Evolutionary conservation across 129 eudicot species (phyloP).

Genomic region (Flaveria linearis): DNA sequence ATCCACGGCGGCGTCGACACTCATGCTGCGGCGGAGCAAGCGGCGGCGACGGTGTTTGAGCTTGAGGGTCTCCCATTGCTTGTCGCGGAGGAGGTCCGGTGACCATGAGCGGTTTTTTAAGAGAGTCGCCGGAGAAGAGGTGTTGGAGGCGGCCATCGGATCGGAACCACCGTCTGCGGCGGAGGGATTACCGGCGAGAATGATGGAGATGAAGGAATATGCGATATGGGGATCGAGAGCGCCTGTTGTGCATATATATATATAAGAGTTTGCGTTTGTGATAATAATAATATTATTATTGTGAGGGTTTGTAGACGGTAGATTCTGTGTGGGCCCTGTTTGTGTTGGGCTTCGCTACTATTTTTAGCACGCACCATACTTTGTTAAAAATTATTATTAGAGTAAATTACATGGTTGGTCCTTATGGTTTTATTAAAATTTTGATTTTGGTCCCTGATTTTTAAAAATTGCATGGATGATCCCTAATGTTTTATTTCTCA

Average conservation of each 20-base stretch:
- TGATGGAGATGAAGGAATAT: neutral
- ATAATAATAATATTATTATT: too few relatives aligned
- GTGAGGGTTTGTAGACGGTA: neutral
- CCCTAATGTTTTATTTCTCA: too few relatives aligned
- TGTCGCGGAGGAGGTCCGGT: constrained; percentile 40
- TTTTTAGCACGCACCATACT: neutral
- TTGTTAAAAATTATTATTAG: neutral
- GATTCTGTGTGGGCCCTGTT: constrained; percentile 17
- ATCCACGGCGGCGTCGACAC: constrained; percentile 29
- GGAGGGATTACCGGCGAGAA: neutral
- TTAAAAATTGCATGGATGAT: too few relatives aligned
- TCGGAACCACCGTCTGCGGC: constrained; percentile 25
- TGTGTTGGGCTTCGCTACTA: neutral
- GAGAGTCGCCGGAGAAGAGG: neutral
- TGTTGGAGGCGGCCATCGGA: constrained; percentile 20
- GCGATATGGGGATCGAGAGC: neutral
- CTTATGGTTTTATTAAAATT: too few relatives aligned
- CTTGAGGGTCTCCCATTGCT: constrained; percentile 54
- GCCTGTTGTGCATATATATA: neutral
- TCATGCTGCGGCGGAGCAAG: constrained; percentile 29
- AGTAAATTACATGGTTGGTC: too few relatives aligned
- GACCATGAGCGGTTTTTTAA: constrained; percentile 60
- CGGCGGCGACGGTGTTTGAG: constrained; percentile 23
- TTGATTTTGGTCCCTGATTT: too few relatives aligned
- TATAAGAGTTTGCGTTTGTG: neutral